phyloP scores from a whole-genome alignment of 805 yeast species.

The Starmerella gropengiesseri region DNA sequence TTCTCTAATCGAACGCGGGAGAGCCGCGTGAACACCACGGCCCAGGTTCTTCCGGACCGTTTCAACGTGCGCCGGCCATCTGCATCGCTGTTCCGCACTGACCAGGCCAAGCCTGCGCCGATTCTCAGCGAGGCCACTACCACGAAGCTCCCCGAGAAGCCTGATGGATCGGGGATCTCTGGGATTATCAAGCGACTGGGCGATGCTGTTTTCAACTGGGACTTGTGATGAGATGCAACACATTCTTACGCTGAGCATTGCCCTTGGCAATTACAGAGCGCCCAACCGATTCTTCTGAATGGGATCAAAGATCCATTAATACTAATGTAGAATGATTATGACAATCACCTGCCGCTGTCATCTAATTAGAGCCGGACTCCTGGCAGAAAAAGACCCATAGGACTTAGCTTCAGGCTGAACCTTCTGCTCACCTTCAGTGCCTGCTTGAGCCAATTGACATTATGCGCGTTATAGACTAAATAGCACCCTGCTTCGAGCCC shows the following conservation, averaged over 20 bases:
- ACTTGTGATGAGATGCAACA: conserved; percentile 30
- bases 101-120: neutral
- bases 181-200: neutral
- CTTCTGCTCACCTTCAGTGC: too few relatives aligned
- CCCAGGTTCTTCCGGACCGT: neutral
- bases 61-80: conserved; percentile 11
- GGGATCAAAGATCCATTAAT: too few relatives aligned
- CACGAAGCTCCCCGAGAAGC: conserved; percentile 10
- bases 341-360: too few relatives aligned
- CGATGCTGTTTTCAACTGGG: conserved; percentile 48
- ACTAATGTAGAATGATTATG: too few relatives aligned
- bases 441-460: too few relatives aligned
- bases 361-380: too few relatives aligned
- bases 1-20: neutral
- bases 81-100: neutral
- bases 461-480: too few relatives aligned
- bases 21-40: neutral
- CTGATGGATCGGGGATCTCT: neutral
- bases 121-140: conserved; percentile 1
- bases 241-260: neutral
- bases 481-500: too few relatives aligned
- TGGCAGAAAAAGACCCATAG: too few relatives aligned
- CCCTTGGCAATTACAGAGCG: neutral
- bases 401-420: too few relatives aligned
- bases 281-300: too few relatives aligned